Conservation (phyloP, 176 grass and related monocot species). For the Phyllostachys edulis region DNA sequence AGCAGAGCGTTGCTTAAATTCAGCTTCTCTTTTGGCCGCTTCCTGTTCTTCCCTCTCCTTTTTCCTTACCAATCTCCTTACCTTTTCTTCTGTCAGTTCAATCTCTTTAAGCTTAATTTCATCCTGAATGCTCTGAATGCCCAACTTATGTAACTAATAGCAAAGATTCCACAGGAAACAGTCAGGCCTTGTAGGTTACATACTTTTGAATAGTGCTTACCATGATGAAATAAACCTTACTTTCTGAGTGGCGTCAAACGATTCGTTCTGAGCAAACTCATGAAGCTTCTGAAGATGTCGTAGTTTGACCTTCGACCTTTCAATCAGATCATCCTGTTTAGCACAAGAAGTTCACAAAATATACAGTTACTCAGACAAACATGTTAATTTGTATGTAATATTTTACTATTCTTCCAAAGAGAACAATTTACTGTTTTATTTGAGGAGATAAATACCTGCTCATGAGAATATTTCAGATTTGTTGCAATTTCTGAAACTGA, state of each 20-base stretch:
- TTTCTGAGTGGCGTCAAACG: slow-evolving; percentile 27
- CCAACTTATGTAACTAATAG: slow-evolving; percentile 28
- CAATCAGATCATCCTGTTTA: slow-evolving; percentile 55
- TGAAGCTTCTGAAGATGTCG: slow-evolving; percentile 44
- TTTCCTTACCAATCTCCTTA: slow-evolving; percentile 37
- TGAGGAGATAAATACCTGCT: slow-evolving; percentile 39
- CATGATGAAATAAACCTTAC: slow-evolving; percentile 38
- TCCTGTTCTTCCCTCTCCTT: slow-evolving; percentile 37
- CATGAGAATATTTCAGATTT: slow-evolving; percentile 12
- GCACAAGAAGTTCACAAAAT: background rate
- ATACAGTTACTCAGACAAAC: background rate
- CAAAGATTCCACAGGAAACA: slow-evolving; percentile 12
- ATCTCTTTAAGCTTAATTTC: slow-evolving; percentile 53
- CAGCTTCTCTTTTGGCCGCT: slow-evolving; percentile 22
- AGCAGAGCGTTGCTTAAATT: background rate
- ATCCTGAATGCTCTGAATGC: slow-evolving; percentile 24
- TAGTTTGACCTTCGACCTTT: slow-evolving; percentile 50
- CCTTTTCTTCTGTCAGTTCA: slow-evolving; percentile 31
- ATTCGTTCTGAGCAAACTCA: slow-evolving; percentile 42
- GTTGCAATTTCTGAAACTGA: slow-evolving; percentile 33
- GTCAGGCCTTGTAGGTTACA: slow-evolving; percentile 1
- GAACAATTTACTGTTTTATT: background rate
- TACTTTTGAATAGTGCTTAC: background rate
- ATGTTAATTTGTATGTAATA: background rate
- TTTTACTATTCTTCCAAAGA: background rate